Evolutionary conservation across 441 rosid genomes (phyloP).

Genomic region (Cnidoscolus chayamansa): DNA sequence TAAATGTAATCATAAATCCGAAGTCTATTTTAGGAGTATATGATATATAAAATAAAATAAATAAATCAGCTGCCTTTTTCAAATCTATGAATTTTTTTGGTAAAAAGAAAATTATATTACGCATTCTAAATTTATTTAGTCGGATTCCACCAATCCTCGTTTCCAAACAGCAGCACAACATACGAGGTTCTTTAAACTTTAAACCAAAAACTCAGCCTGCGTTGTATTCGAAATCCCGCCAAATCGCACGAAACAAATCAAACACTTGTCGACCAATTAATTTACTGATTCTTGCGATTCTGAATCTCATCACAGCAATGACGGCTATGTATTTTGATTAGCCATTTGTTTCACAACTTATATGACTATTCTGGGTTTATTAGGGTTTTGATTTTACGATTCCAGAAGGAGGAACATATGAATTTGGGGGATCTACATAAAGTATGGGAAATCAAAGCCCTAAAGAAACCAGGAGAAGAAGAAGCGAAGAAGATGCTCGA

Average conservation of each 20-base stretch:
- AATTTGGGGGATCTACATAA: slow-evolving; percentile 66
- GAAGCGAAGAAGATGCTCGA: slow-evolving; percentile 69
- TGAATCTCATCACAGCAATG: background rate
- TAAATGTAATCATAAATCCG: too few species aligned
- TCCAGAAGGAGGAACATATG: slow-evolving; percentile 29
- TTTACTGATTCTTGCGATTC: background rate
- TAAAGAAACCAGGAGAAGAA: slow-evolving; percentile 66
- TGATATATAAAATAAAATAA: too few species aligned
- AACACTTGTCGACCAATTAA: background rate
- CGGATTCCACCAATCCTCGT: background rate
- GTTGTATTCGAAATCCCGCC: slow-evolving; percentile 6
- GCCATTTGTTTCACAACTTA: background rate
- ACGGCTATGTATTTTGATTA: background rate
- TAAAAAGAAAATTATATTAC: too few species aligned
- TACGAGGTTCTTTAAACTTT: background rate
- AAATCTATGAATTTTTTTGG: too few species aligned
- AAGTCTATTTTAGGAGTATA: too few species aligned
- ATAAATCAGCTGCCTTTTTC: too few species aligned
- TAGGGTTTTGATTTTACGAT: slow-evolving; percentile 19
- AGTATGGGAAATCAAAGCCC: slow-evolving; percentile 78
- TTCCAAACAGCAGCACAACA: background rate
- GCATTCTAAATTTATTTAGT: too few species aligned
- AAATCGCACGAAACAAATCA: background rate
- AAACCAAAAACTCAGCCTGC: too few species aligned
- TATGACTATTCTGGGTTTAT: background rate